Evolutionary conservation across 148 eudicot genomes (phyloP).

Genomic region (Dysphania ambrosioides): DNA sequence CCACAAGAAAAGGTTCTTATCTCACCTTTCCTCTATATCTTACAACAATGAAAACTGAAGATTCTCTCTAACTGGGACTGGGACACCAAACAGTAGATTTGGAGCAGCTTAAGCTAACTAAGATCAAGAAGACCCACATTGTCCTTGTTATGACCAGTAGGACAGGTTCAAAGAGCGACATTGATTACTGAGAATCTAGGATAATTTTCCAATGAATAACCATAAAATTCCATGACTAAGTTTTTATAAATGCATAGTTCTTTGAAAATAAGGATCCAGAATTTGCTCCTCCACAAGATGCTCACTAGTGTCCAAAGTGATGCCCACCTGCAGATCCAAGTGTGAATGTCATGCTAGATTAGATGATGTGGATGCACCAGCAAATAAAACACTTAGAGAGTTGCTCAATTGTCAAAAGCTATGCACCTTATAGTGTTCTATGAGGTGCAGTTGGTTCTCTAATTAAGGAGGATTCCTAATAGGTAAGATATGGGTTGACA

Average conservation of each 20-base stretch:
- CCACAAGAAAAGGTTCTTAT: neutral
- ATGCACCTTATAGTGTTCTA: neutral
- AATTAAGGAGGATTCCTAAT: neutral
- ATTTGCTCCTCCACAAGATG: conserved; percentile 67
- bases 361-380: neutral
- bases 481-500: neutral
- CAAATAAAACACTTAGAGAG: neutral
- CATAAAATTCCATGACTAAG: too few relatives aligned
- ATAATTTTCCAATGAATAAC: neutral
- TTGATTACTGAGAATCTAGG: too few relatives aligned
- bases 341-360: neutral
- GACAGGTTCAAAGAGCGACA: neutral
- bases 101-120: neutral
- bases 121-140: neutral
- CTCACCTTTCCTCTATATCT: neutral
- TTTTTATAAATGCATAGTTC: conserved; percentile 39
- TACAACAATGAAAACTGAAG: neutral
- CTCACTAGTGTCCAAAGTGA: conserved; percentile 58
- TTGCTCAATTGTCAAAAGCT: neutral
- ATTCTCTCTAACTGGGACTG: neutral
- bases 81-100: neutral
- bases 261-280: conserved; percentile 55
- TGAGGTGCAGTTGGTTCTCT: neutral
- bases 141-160: neutral
- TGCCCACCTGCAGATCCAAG: conserved; percentile 41